Conservation (phyloP, 2,329 filamentous ascomycete genomes). For the Hirsutella rhossiliensis region DNA sequence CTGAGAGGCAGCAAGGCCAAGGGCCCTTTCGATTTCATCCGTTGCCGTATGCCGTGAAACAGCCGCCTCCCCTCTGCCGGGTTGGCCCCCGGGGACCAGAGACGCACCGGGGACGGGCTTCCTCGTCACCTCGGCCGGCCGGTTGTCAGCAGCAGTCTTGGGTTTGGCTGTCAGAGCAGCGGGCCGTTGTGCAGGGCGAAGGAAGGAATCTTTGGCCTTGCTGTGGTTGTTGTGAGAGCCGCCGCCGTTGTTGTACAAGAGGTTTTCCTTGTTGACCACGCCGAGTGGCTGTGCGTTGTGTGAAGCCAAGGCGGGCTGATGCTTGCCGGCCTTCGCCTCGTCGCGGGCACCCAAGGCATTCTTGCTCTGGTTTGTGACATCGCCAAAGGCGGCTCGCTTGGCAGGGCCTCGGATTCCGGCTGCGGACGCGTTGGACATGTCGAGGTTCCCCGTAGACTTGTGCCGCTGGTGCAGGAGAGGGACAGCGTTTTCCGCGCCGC, state of each 20-base stretch:
- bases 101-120: constrained; percentile 8
- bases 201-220: constrained; percentile 15
- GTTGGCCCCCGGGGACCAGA: constrained; percentile 5
- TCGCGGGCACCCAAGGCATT: constrained; percentile 17
- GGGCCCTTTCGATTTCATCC: constrained; percentile 3
- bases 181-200: constrained; percentile 24
- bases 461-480: constrained; percentile 59
- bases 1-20: constrained; percentile 1
- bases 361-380: constrained; percentile 61
- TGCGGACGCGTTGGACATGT: constrained; percentile 12
- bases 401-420: constrained; percentile 31
- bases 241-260: constrained; percentile 6
- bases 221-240: neutral
- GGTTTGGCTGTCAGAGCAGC: constrained; percentile 10
- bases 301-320: constrained; percentile 10
- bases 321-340: constrained; percentile 24
- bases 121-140: constrained; percentile 12
- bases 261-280: constrained; percentile 33
- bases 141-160: constrained; percentile 11
- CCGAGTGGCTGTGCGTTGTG: constrained; percentile 13
- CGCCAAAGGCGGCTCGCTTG: constrained; percentile 71
- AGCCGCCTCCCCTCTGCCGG: constrained; percentile 10
- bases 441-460: constrained; percentile 61
- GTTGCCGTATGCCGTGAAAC: constrained; percentile 7
- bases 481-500: constrained; percentile 42